These are phyloP conservation scores for Aspergillus niger DNA, from an alignment of 2,329 filamentous ascomycete genomes.

Conservation along the genomic window DNA sequence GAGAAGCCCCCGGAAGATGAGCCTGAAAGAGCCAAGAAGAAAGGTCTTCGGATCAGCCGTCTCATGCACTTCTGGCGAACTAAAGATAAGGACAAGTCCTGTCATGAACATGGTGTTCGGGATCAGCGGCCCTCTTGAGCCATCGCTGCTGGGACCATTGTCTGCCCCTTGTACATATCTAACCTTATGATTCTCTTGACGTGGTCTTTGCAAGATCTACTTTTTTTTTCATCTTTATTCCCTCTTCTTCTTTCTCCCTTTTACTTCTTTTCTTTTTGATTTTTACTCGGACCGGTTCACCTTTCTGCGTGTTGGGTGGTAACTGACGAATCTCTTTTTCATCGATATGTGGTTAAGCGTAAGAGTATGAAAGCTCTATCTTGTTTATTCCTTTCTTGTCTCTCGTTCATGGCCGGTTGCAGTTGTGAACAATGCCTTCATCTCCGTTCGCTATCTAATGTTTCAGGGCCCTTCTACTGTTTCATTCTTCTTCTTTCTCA, in stretches of 20 bases:
- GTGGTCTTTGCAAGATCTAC: slow-evolving; percentile 24
- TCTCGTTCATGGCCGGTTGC: slow-evolving; percentile 37
- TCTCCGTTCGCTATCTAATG: slow-evolving; percentile 24
- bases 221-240: slow-evolving; percentile 2
- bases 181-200: slow-evolving; percentile 23
- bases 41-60: slow-evolving; percentile 49
- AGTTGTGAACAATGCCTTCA: slow-evolving; percentile 28
- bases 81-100: slow-evolving; percentile 47
- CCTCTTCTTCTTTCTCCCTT: slow-evolving; percentile 9
- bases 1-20: slow-evolving; percentile 46
- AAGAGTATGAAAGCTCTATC: slow-evolving; percentile 35
- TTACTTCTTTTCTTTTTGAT: slow-evolving; percentile 10
- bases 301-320: slow-evolving; percentile 21
- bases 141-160: slow-evolving; percentile 19
- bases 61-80: slow-evolving; percentile 53
- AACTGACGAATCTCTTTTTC: slow-evolving; percentile 41
- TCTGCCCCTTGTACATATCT: slow-evolving; percentile 18
- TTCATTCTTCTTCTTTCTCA: slow-evolving; percentile 14
- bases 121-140: slow-evolving; percentile 28
- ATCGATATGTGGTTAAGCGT: slow-evolving; percentile 30
- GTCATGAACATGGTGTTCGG: slow-evolving; percentile 19
- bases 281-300: slow-evolving; percentile 22
- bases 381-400: slow-evolving; percentile 28
- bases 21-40: slow-evolving; percentile 46
- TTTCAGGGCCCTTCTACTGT: slow-evolving; percentile 23